Evolutionary conservation across 2,329 filamentous ascomycete genomes (phyloP).

Genomic region (Blumeriella jaapii): DNA sequence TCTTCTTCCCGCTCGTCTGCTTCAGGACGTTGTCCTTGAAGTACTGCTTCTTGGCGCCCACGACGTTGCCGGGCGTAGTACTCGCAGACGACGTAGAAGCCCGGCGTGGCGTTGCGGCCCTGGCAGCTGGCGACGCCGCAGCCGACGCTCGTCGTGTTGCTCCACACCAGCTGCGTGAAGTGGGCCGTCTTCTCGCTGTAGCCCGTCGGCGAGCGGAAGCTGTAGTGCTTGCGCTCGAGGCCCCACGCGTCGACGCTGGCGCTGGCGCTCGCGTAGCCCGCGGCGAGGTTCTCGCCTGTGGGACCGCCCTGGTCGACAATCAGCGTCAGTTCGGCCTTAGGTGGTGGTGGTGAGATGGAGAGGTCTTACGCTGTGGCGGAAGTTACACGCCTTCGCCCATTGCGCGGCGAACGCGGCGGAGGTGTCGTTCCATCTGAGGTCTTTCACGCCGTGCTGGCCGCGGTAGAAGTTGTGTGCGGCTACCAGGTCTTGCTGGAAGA

Average conservation of each 20-base stretch:
- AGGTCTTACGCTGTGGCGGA: constrained; percentile 38
- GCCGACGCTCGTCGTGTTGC: constrained; percentile 45
- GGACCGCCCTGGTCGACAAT: constrained; percentile 37
- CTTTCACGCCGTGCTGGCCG: constrained; percentile 45
- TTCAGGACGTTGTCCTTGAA: constrained; percentile 29
- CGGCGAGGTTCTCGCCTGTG: constrained; percentile 64
- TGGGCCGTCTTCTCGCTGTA: constrained; percentile 53
- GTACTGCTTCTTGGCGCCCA: constrained; percentile 38
- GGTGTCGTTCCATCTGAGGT: constrained; percentile 53
- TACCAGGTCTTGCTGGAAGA: constrained; percentile 43
- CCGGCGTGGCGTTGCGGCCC: constrained; percentile 30
- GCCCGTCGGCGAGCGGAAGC: constrained; percentile 40
- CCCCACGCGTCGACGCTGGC: constrained; percentile 57
- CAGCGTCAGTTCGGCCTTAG: neutral
- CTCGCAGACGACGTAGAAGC: constrained; percentile 60
- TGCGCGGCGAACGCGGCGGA: constrained; percentile 42
- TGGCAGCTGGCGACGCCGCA: constrained; percentile 36
- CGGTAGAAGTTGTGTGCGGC: constrained; percentile 58
- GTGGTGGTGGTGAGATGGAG: neutral
- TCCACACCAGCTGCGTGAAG: constrained; percentile 67
- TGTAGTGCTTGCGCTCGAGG: constrained; percentile 44
- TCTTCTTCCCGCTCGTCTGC: constrained; percentile 14
- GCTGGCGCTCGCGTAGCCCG: constrained; percentile 50
- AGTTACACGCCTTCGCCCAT: constrained; percentile 38
- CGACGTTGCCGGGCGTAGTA: constrained; percentile 55